Conservation (phyloP, 768 basidiomycete genomes). For the Russula compacta region DNA sequence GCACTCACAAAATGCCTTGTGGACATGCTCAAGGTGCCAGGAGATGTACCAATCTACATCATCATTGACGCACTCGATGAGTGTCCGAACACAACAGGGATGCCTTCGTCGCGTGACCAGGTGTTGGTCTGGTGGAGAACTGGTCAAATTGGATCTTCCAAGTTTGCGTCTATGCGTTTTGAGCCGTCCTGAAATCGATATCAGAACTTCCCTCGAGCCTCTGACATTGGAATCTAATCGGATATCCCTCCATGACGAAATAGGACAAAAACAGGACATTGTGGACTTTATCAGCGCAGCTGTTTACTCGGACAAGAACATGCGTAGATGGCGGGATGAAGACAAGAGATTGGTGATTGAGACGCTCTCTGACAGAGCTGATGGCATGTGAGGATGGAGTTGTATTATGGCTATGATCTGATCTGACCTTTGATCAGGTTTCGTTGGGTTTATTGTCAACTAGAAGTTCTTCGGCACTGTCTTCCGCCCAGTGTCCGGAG, state of each 20-base stretch:
- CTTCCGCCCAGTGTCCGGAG: neutral
- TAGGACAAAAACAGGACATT: neutral
- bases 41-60: neutral
- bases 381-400: neutral
- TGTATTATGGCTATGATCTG: neutral
- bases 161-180: neutral
- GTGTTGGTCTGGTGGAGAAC: neutral
- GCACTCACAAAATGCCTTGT: neutral
- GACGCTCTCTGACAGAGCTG: neutral
- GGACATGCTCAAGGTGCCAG: neutral
- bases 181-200: neutral
- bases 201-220: neutral
- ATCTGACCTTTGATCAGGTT: neutral
- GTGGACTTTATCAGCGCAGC: neutral
- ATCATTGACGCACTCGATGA: neutral
- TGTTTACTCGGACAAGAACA: neutral
- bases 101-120: neutral
- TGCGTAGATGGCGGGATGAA: neutral
- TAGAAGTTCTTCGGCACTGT: neutral
- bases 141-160: neutral
- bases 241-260: neutral
- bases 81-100: neutral
- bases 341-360: neutral
- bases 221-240: neutral
- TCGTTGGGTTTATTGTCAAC: neutral